Evolutionary conservation across 1,284 basidiomycete genomes (phyloP).

Genomic region (Lentinus polychrous): DNA sequence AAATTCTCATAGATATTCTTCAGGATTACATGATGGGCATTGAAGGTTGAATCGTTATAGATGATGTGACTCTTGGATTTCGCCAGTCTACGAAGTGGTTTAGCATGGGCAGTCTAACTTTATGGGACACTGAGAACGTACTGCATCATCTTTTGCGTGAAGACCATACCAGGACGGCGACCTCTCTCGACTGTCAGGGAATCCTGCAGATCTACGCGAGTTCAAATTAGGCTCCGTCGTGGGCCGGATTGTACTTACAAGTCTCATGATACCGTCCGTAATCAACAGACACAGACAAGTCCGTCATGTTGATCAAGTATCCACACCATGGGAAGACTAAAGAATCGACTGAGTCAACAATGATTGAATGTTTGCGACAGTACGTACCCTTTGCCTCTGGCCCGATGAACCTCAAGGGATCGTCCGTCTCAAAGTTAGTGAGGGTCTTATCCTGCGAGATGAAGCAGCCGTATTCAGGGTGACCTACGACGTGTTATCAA

Average conservation of each 20-base stretch:
- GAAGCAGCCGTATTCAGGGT: slow-evolving; percentile 90
- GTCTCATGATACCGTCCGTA: slow-evolving; percentile 57
- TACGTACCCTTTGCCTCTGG: slow-evolving; percentile 40
- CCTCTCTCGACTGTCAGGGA: slow-evolving; percentile 63
- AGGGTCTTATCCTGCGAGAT: slow-evolving; percentile 87
- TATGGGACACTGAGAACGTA: slow-evolving; percentile 26
- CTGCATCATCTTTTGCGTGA: slow-evolving; percentile 66
- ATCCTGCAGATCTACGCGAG: slow-evolving; percentile 42
- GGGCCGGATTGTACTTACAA: slow-evolving; percentile 35
- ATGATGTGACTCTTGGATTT: slow-evolving; percentile 66
- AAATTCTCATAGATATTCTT: slow-evolving; percentile 86
- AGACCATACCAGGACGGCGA: slow-evolving; percentile 48
- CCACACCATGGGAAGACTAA: slow-evolving; percentile 91
- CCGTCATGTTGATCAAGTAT: slow-evolving; percentile 65
- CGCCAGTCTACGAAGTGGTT: slow-evolving; percentile 41
- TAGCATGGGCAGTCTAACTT: background rate
- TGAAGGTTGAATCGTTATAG: slow-evolving; percentile 73
- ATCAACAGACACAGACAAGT: slow-evolving; percentile 73
- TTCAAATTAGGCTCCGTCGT: background rate
- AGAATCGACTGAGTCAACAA: no score
- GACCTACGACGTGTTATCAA: slow-evolving; percentile 39
- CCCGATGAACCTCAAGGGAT: slow-evolving; percentile 46
- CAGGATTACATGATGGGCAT: slow-evolving; percentile 56
- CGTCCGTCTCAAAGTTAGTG: slow-evolving; percentile 75
- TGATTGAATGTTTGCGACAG: no score